Conservation (phyloP, 305 asterid species). For the Solanum hybrid region DNA sequence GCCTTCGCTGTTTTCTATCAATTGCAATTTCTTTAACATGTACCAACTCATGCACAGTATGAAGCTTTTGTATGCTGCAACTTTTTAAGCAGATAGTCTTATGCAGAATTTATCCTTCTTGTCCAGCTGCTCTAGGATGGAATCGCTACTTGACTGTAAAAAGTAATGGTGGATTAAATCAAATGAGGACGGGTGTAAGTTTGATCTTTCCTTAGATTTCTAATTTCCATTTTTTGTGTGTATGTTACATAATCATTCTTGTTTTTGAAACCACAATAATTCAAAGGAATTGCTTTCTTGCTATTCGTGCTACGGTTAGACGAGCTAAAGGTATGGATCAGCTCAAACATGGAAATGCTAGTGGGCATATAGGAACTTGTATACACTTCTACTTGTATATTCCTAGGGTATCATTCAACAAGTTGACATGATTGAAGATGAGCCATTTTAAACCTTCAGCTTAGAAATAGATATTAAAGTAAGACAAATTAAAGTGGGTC, state of each 20-base stretch:
- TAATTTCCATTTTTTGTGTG: not conserved
- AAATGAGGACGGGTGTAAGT: slow-evolving; percentile 92
- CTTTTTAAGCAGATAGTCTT: not conserved
- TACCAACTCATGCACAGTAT: slow-evolving; percentile 1
- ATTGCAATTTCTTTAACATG: slow-evolving; percentile 5
- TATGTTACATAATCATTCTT: not conserved
- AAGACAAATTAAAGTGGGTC: not conserved
- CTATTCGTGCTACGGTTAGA: not conserved
- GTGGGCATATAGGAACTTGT: not conserved
- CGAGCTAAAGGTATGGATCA: not conserved
- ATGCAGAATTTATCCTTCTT: slow-evolving; percentile 13
- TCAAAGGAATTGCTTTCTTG: not conserved
- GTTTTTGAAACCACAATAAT: not conserved
- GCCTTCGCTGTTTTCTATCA: not conserved
- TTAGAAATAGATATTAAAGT: not conserved
- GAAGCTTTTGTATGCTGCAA: not conserved
- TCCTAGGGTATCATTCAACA: not conserved
- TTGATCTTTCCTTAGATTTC: not conserved
- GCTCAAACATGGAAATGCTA: not conserved
- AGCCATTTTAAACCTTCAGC: not conserved
- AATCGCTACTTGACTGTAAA: slow-evolving; percentile 79
- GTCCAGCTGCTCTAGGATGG: slow-evolving; percentile 39
- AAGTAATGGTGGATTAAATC: slow-evolving; percentile 91
- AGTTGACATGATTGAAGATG: not conserved
- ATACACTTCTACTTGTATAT: not conserved